A percentile compares a stretch with the other conserved stretches of the same genome.
phyloP scores from a whole-genome alignment of 352 stramenopile species.

The Pythium sukuiense region DNA sequence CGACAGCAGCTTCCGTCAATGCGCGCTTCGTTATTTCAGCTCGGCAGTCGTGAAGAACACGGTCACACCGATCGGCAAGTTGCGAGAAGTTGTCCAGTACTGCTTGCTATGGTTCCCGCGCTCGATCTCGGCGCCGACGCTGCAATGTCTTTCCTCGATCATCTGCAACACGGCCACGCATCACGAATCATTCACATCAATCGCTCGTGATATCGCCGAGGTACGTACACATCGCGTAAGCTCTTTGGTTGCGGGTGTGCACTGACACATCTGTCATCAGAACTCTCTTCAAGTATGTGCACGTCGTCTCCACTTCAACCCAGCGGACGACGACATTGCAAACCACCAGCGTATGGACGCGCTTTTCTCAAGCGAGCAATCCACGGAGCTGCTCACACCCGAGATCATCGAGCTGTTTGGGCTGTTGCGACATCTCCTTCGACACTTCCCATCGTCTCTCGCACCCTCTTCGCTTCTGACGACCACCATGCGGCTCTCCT shows the following conservation, averaged over 20 bases:
- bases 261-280: background rate
- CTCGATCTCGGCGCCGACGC: slow-evolving; percentile 6
- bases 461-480: slow-evolving; percentile 19
- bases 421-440: slow-evolving; percentile 40
- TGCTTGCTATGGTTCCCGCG: slow-evolving; percentile 23
- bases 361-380: slow-evolving; percentile 35
- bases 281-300: slow-evolving; percentile 33
- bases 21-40: slow-evolving; percentile 54
- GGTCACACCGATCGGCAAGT: background rate
- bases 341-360: slow-evolving; percentile 33
- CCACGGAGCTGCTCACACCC: slow-evolving; percentile 39
- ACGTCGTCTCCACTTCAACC: slow-evolving; percentile 44
- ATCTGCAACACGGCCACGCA: slow-evolving; percentile 14
- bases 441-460: slow-evolving; percentile 44
- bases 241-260: background rate
- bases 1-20: slow-evolving; percentile 33
- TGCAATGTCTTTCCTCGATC: slow-evolving; percentile 20
- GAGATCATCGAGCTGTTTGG: slow-evolving; percentile 60
- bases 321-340: slow-evolving; percentile 15
- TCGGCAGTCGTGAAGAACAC: slow-evolving; percentile 15
- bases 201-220: slow-evolving; percentile 18
- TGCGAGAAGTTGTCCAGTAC: slow-evolving; percentile 16
- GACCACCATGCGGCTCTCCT: slow-evolving; percentile 43
- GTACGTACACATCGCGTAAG: background rate
- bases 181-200: background rate